These are phyloP conservation scores for Aspergillus ellipticus DNA, from an alignment of 495 filamentous ascomycete genomes.

Conservation along the genomic window DNA sequence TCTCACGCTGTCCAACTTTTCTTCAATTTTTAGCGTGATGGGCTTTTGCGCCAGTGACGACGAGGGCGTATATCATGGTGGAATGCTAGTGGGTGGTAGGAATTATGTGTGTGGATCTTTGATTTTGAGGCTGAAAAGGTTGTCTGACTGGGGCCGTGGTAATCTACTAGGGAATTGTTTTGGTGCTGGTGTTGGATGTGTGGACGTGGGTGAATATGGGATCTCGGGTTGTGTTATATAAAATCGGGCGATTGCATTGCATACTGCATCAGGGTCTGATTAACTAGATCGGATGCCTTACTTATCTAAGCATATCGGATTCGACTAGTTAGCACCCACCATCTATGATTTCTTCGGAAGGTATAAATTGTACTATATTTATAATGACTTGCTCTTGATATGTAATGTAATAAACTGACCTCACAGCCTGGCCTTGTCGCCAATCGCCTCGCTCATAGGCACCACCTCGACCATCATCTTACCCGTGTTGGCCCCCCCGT, in stretches of 20 bases:
- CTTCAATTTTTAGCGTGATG: conserved; percentile 53
- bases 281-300: background rate
- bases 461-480: conserved; percentile 50
- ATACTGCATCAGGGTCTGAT: background rate
- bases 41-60: conserved; percentile 56
- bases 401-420: conserved; percentile 1
- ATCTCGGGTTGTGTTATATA: background rate
- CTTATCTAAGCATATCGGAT: background rate
- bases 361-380: background rate
- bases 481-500: conserved; percentile 49
- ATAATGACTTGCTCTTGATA: too few species aligned
- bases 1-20: conserved; percentile 50
- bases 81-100: background rate
- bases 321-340: too few species aligned
- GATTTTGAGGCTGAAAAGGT: conserved; percentile 55
- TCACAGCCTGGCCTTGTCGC: conserved; percentile 31
- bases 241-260: background rate
- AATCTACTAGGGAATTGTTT: too few species aligned
- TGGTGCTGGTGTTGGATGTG: conserved; percentile 39
- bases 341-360: background rate
- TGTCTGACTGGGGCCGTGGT: conserved; percentile 44
- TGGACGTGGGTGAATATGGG: background rate
- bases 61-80: conserved; percentile 47
- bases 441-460: conserved; percentile 30
- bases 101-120: conserved; percentile 30